Base-by-base conservation (phyloP, 176 grass and related monocot genomes). In the Pontederia paniculata region DNA sequence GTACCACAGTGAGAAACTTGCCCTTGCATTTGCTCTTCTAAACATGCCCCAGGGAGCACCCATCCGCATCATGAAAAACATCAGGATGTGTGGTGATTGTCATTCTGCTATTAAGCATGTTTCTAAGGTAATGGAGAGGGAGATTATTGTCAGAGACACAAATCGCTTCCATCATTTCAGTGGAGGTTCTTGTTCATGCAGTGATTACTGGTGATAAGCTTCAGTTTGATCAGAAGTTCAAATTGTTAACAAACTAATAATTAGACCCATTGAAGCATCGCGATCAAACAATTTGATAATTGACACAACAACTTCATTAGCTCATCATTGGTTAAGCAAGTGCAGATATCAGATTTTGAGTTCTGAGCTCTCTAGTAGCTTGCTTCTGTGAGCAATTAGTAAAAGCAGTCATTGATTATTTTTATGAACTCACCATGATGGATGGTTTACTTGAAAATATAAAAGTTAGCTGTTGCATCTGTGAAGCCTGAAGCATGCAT, bases 71-170 rank as follows among this genome's bases (percentile, higher is more conserved):
- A 89, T 89, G 80, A 89, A 89, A 28, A 89, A 89, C 63, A 80
- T 89, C 48, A 84, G 85, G 62, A 84, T 89, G 65, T 89, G 85
- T 8, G 76, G 85, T 21, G 85, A 89, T 68, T 89, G 85, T 52
- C 85, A 89, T 65, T 72, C 77, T 69, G 85, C 76, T 46, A 84
- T 89, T 74, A 89, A 65, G 57, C 73, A 74, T 45, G 67, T 80
- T 62, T 89, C 85, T 45, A 65, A 65, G 52, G 77, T 77, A 59
- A 77, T 72, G 2, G 13, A 74, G 63, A 83, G 80, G 57, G 85
- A 84, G 48, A 84, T 89, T 54, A 54, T 84, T 64, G 73, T 89
- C 52, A 84, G 85, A 67, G 85, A 89, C 69, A 89, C 62, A 20
- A 89, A 89, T 43, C 65, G 80, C 55, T 89, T 89, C 74, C 80